phyloP scores from a whole-genome alignment of 2,329 filamentous ascomycete species.

The Colletotrichum caudatum region DNA sequence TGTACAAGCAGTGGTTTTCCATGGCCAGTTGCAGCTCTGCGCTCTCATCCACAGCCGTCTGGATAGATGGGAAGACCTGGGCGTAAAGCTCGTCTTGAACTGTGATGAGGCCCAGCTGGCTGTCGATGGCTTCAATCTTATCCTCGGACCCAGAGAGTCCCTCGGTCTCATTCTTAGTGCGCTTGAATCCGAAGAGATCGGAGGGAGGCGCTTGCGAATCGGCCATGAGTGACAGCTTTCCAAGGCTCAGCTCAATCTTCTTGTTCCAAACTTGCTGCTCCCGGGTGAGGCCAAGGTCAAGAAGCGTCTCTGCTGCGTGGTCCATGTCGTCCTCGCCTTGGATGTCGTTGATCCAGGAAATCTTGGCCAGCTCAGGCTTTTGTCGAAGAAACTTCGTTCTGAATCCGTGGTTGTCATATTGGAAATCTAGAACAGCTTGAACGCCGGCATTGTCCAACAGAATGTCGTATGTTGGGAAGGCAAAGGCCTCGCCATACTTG shows the following conservation, averaged over 20 bases:
- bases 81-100: slow-evolving; percentile 84
- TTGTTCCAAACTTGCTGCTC: slow-evolving; percentile 92
- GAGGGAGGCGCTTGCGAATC: slow-evolving; percentile 56
- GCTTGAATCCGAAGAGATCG: slow-evolving; percentile 45
- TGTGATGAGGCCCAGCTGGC: slow-evolving; percentile 74
- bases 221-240: slow-evolving; percentile 83
- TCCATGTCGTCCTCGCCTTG: slow-evolving; percentile 79
- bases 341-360: slow-evolving; percentile 97
- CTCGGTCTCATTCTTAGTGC: slow-evolving; percentile 55
- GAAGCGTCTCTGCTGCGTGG: slow-evolving; percentile 77
- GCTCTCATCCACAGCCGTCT: slow-evolving; percentile 80
- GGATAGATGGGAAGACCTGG: slow-evolving; percentile 76
- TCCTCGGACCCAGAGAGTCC: slow-evolving; percentile 56
- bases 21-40: slow-evolving; percentile 83
- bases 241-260: slow-evolving; percentile 90
- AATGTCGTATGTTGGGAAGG: slow-evolving; percentile 83
- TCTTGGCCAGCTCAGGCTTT: slow-evolving; percentile 76
- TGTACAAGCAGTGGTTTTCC: slow-evolving; percentile 70
- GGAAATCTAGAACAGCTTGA: slow-evolving; percentile 76
- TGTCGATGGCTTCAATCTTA: slow-evolving; percentile 67
- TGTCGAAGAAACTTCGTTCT: slow-evolving; percentile 84
- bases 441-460: slow-evolving; percentile 77
- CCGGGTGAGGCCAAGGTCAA: slow-evolving; percentile 74
- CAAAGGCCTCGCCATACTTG: slow-evolving; percentile 74
- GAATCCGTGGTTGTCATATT: slow-evolving; percentile 74